Conservation (phyloP, 805 yeast species). For the Grigorovia yakushimaensis region DNA sequence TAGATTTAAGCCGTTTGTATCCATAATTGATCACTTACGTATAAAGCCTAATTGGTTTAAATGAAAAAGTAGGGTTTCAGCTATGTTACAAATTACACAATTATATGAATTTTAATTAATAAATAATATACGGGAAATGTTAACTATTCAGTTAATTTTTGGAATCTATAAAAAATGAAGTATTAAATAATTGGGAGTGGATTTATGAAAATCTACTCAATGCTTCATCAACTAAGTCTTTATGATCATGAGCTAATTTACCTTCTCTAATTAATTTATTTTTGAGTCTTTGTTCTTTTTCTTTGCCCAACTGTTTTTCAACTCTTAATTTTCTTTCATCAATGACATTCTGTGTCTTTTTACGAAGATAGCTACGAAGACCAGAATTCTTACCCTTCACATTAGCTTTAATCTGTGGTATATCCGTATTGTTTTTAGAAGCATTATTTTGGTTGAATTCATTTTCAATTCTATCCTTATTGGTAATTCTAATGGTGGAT, state of each 20-base stretch:
- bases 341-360: conserved; percentile 74
- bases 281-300: conserved; percentile 59
- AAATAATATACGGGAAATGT: too few relatives aligned
- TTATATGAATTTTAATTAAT: too few relatives aligned
- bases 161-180: not conserved
- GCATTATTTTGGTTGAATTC: conserved; percentile 28
- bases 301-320: conserved; percentile 63
- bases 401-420: conserved; percentile 54
- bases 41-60: too few relatives aligned
- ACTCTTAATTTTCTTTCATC: conserved; percentile 75
- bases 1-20: too few relatives aligned
- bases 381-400: conserved; percentile 77
- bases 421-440: conserved; percentile 35
- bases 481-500: conserved; percentile 49
- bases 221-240: conserved; percentile 33
- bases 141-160: not conserved
- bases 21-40: too few relatives aligned
- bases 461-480: conserved; percentile 43
- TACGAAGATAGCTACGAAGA: conserved; percentile 68
- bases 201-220: conserved; percentile 28
- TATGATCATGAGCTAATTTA: conserved; percentile 43
- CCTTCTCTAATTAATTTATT: conserved; percentile 38
- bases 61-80: too few relatives aligned
- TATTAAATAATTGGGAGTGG: too few relatives aligned
- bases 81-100: not conserved